Evolutionary conservation across 1,284 basidiomycete genomes (phyloP), one percentile per base, ranked within the genome.

Genomic region (Takashimella koratensis): DNA sequence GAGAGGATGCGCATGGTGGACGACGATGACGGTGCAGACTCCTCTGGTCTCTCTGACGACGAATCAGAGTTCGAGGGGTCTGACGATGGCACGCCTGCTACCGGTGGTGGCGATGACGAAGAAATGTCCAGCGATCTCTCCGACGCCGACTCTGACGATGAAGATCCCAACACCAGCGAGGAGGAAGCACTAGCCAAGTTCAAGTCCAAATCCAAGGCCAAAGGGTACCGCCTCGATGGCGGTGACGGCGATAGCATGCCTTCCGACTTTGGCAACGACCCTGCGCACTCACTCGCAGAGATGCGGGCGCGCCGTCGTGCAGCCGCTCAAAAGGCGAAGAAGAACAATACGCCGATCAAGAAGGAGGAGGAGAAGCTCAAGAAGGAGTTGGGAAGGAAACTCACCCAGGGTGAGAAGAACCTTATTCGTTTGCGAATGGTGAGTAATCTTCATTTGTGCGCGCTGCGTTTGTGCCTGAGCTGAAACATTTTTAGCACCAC

Each of bases 351-450:
- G n/a, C 52, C 65, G 12, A 57, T 74, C 47, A 67, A 64, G 59
- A 62, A 68, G 49, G 82, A 84, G 66, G 82, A 87, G 67, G 67
- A 60, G 30, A 77, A 71, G 41, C 64, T 87, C 52, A 72, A 73
- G 43, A 65, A 69, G 54, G 78, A 84, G 65, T 76, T 90, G 5
- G 87, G 86, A 5, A 82, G 89, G 27, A 83, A 79, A 59, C 76
- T 91, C 54, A 91, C 88, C 3, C 70, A 92, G 85, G 84, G 88
- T 4, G 90, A 94, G 76, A 89, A 83, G 73, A 82, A 86, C 6
- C 79, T 83, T 4, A 72, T 91, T 40, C 81, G 83, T 5, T 75
- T 93, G 23, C 79, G 80, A 26, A 80, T 77, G 57, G 76, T 77
- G 54, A 67, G 71, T 65, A 21, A n/a, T n/a, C n/a, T n/a, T 12